These are phyloP conservation scores for Trichoderma sp. DNA, from an alignment of 2,329 filamentous ascomycete genomes.

Conservation along the genomic window DNA sequence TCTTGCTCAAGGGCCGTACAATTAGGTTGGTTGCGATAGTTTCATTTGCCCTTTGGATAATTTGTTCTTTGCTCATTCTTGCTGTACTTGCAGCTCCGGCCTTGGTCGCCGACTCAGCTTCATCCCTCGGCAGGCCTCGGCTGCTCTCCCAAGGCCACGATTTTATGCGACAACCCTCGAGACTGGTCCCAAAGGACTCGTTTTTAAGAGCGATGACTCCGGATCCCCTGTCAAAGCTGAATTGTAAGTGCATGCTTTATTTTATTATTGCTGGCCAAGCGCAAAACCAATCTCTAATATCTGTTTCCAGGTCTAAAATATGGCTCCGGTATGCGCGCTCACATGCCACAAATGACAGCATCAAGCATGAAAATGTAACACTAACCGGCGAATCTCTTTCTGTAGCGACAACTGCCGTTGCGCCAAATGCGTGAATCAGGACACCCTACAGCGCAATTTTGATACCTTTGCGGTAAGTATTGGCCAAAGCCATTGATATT, in stretches of 20 bases:
- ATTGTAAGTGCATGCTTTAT: conserved; percentile 15
- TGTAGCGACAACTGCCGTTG: conserved; percentile 48
- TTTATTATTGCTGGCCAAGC: background rate
- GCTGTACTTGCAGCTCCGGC: background rate
- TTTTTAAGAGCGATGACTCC: conserved; percentile 9
- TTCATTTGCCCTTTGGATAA: background rate
- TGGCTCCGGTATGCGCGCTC: conserved; percentile 28
- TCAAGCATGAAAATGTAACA: background rate
- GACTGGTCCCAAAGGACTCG: conserved; percentile 10
- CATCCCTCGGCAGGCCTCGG: conserved; percentile 4
- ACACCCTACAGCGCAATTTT: conserved; percentile 46
- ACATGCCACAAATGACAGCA: background rate
- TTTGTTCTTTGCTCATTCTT: background rate
- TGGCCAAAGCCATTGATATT: background rate
- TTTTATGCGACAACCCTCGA: conserved; percentile 24
- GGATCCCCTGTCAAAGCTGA: background rate
- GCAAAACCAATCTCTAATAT: background rate
- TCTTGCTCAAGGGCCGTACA: background rate
- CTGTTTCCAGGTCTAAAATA: conserved; percentile 23
- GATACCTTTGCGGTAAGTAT: conserved; percentile 42
- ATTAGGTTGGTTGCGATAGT: background rate
- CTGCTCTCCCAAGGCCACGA: background rate
- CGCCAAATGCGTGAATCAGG: conserved; percentile 42
- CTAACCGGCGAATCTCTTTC: background rate
- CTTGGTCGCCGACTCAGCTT: conserved; percentile 13